These are phyloP conservation scores for Salix purpurea DNA, from an alignment of 345 rosid species.

Conservation along the genomic window DNA sequence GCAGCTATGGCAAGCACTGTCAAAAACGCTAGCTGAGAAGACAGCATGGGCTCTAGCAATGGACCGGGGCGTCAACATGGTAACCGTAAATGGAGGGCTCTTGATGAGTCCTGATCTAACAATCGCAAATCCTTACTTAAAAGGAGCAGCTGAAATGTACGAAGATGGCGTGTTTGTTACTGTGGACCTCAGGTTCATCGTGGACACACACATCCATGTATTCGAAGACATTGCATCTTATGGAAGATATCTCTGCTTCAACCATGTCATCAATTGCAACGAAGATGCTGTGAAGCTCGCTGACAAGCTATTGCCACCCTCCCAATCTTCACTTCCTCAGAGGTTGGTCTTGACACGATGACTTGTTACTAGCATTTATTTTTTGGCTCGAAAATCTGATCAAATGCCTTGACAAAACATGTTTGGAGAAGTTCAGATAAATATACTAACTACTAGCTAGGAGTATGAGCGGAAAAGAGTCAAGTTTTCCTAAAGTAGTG, in stretches of 20 bases:
- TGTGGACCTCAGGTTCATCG: constrained; percentile 41
- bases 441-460: too few relatives aligned
- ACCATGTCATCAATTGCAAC: constrained; percentile 34
- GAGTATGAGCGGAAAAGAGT: too few relatives aligned
- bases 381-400: too few relatives aligned
- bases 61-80: constrained; percentile 64
- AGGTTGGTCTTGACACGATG: constrained; percentile 16
- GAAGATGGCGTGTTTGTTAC: constrained; percentile 56
- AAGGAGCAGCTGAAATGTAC: constrained; percentile 81
- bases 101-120: constrained; percentile 40
- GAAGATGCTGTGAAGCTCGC: constrained; percentile 46
- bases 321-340: constrained; percentile 23
- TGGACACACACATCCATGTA: constrained; percentile 52
- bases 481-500: too few relatives aligned
- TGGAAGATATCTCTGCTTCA: constrained; percentile 62
- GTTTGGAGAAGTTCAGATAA: too few relatives aligned
- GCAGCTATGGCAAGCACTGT: constrained; percentile 63
- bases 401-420: too few relatives aligned
- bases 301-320: constrained; percentile 22
- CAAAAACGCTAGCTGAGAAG: constrained; percentile 63
- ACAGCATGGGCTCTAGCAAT: constrained; percentile 79
- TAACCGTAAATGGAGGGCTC: constrained; percentile 52
- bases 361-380: too few relatives aligned
- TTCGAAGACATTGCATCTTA: constrained; percentile 50
- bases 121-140: constrained; percentile 44